A percentile compares a stretch with the other conserved stretches of the same genome.
Evolutionary conservation across 2,329 filamentous ascomycete genomes (phyloP).

Genomic region (Fusarium nematophilum): DNA sequence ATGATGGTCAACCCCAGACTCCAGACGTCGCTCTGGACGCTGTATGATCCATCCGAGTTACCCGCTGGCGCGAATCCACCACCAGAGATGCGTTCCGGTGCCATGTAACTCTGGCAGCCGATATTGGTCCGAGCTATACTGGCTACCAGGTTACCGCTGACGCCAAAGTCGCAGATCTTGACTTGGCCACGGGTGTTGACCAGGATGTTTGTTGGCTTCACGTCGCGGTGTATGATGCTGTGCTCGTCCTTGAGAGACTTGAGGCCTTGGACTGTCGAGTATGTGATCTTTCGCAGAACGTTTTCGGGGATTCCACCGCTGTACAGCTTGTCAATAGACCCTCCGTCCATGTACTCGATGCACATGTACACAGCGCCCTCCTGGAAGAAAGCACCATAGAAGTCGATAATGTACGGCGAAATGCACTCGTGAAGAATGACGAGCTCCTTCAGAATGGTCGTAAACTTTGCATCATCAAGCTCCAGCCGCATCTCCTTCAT

Average conservation of each 20-base stretch:
- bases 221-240: conserved; percentile 98
- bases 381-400: conserved; percentile 98
- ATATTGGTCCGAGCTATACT: conserved; percentile 99
- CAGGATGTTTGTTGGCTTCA: conserved; percentile 99
- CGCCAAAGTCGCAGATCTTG: conserved; percentile 99
- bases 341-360: conserved; percentile 99
- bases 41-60: conserved; percentile 85
- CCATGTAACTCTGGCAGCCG: conserved; percentile 99
- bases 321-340: conserved; percentile 97
- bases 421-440: conserved; percentile 95
- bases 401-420: conserved; percentile 97
- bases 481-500: conserved; percentile 99
- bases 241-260: conserved; percentile 97
- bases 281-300: conserved; percentile 88
- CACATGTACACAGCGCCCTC: conserved; percentile 99
- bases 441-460: conserved; percentile 96
- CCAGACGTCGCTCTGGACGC: conserved; percentile 98
- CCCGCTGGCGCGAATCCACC: conserved; percentile 80
- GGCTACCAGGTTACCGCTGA: conserved; percentile 94
- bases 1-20: conserved; percentile 94
- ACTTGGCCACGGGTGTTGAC: conserved; percentile 90
- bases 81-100: conserved; percentile 92
- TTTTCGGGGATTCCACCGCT: conserved; percentile 88
- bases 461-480: conserved; percentile 95
- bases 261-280: conserved; percentile 89